Evolutionary conservation across 768 basidiomycete species (phyloP).

Genomic region (Mycena olivaceomarginata): DNA sequence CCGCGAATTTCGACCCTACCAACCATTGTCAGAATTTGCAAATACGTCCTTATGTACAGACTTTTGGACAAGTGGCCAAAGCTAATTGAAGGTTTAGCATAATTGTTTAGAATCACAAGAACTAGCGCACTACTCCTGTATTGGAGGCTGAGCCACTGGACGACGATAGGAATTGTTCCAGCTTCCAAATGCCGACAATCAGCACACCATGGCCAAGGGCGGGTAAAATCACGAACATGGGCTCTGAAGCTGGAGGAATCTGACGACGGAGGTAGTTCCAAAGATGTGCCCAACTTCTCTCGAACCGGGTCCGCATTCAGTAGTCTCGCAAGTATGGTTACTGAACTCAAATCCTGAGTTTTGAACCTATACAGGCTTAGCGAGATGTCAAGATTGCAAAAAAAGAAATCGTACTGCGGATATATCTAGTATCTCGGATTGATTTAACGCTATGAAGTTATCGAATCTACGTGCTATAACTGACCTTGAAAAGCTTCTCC

Average conservation of each 20-base stretch:
- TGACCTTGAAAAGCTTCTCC: no score
- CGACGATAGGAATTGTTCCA: conserved; percentile 7
- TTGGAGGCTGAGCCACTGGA: background rate
- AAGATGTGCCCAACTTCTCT: background rate
- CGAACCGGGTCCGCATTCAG: background rate
- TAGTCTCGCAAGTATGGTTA: background rate
- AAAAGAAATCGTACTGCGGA: no score
- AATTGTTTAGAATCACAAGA: background rate
- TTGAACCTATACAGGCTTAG: background rate
- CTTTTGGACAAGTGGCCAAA: conserved; percentile 29
- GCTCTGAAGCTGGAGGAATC: background rate
- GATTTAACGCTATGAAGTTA: no score
- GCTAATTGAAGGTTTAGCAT: conserved; percentile 2
- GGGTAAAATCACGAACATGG: background rate
- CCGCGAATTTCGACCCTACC: conserved; percentile 21
- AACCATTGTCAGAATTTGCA: background rate
- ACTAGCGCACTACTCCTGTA: background rate
- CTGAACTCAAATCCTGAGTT: background rate
- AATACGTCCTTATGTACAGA: background rate
- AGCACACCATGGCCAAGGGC: background rate
- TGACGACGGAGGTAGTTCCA: background rate
- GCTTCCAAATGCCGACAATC: conserved; percentile 5
- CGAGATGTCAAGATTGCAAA: background rate
- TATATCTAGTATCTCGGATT: no score
- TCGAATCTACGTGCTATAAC: no score